A percentile compares a stretch with the other conserved stretches of the same genome.
phyloP scores from a whole-genome alignment of 768 basidiomycete species.

The Tulasnella sp. region DNA sequence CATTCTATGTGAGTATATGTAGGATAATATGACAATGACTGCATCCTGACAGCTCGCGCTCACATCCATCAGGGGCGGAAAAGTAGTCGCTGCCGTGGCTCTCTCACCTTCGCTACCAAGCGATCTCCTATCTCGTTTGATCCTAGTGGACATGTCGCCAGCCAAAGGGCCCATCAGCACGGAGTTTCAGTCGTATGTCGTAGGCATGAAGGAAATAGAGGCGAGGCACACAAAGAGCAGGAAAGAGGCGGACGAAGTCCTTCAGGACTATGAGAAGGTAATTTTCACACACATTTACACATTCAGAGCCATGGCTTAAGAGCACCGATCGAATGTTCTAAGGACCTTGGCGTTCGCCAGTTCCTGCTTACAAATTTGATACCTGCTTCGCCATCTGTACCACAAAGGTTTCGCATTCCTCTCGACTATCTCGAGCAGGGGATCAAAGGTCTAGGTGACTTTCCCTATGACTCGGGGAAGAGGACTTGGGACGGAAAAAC shows the following conservation, averaged over 20 bases:
- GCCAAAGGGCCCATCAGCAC: slow-evolving; percentile 41
- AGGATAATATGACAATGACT: no score
- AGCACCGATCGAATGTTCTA: no score
- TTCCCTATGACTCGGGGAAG: slow-evolving; percentile 57
- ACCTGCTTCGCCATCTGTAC: slow-evolving; percentile 26
- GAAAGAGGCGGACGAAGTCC: slow-evolving; percentile 55
- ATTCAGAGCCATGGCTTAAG: background rate
- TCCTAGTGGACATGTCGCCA: slow-evolving; percentile 78
- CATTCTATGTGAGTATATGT: slow-evolving; percentile 68
- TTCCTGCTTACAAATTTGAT: slow-evolving; percentile 80
- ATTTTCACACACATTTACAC: slow-evolving; percentile 17
- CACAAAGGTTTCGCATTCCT: slow-evolving; percentile 63
- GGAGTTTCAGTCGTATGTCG: slow-evolving; percentile 56
- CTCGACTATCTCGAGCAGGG: slow-evolving; percentile 49
- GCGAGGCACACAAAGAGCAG: slow-evolving; percentile 44
- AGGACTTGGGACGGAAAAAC: slow-evolving; percentile 46
- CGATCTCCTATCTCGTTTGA: slow-evolving; percentile 41
- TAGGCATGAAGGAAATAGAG: slow-evolving; percentile 67
- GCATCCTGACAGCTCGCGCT: no score
- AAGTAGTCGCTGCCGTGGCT: slow-evolving; percentile 68
- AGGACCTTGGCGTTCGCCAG: slow-evolving; percentile 66
- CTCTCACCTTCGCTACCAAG: slow-evolving; percentile 33
- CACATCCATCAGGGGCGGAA: slow-evolving; percentile 71
- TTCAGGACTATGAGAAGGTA: slow-evolving; percentile 55
- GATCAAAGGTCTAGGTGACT: slow-evolving; percentile 59